Base-by-base conservation (phyloP, 495 filamentous ascomycete species). In the Penicillium egyptiacum region DNA sequence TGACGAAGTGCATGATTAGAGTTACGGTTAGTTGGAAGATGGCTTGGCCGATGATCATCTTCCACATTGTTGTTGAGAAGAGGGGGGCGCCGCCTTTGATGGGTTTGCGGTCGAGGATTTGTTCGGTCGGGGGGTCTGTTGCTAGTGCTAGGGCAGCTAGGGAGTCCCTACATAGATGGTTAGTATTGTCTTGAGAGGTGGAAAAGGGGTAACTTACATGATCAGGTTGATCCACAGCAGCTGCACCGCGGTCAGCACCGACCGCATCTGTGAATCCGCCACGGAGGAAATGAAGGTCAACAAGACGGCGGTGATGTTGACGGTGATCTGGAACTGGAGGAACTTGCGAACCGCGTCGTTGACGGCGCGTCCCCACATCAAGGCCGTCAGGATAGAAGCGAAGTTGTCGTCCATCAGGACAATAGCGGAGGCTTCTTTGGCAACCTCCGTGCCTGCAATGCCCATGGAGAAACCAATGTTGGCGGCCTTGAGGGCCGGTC, bases 391-490 rank as follows among this genome's bases (percentile, higher is more conserved):
- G 61, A 96, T 95, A 22, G 90, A 94, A 8, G 90, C 70, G 69
- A 96, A 96, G 64, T 96, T 92, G 69, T 96, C 91, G 63, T 95
- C 90, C 87, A 95, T 92, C 51, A 96, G 74, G 58, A 96, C 90
- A 60, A 96, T 96, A 42, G 89, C 87, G 17, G 91, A 94, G 16
- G 91, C 91, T 65, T 95, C 91, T 67, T 95, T 95, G 10, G 91
- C 91, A 19, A 96, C 90, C 68, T 96, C 91, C 28, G 91, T 96
- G 53, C 91, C 91, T 41, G 88, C 79, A 55, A 95, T 86, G 61
- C 91, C 91, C 91, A 96, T 95, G 3, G 90, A 89, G 66, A 96
- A 94, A 2, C 91, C 90, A 44, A 96, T 88, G 73, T 96, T 89
- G 22, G 91, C 91, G 50, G 84, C 86, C 71, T 90, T 92, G 33